Base-by-base conservation (phyloP, 768 basidiomycete genomes). In the Boletus coccyginus region DNA sequence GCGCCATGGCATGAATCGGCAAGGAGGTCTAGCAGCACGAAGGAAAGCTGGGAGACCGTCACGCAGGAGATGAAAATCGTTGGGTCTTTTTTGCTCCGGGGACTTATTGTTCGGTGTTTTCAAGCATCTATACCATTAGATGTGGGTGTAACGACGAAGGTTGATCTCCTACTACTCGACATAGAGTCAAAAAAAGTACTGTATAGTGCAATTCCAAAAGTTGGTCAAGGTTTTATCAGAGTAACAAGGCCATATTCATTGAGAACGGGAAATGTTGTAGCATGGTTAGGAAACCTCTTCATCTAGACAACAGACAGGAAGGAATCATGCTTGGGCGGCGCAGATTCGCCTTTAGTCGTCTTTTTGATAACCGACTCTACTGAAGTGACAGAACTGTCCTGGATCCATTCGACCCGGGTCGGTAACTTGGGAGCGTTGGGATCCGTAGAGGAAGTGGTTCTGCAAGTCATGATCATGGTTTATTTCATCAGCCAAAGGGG, bases 41-140 rank as follows among this genome's bases (percentile, higher is more conserved):
- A 77, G 86, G 61, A 88, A 84, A 71, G 77, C 89, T 40, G 90
- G 90, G 35, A 80, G 86, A 36, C 81, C 88, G 27, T 80, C 86
- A 56, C 80, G 88, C 60, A 81, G 88, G 74, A 80, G 88, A 68
- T 90, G 74, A 82, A 19, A 12, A 38, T 53, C 8, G 17, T 42
- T 16, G 21, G 3, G 11, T 29, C 42, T 31, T 11, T 36, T 49
- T 29, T 27, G 27, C 21, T 38, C 17, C 11, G 6, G 17, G 50
- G 27, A 29, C 14, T 24, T 46, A 19, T 33, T 35, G n/a, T 46
- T 9, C 19, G 35, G 27, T 52, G 21, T 14, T 39, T 52, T 36
- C 29, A 12, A 49, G 24, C 21, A 16, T 7, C 5, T 33, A 46
- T 46, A 43, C 21, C 43, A 52, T 45, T 21, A 32, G 14, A 50